These are phyloP conservation scores for Xylariomycetidae sp. DNA, from an alignment of 2,329 filamentous ascomycete genomes.

Conservation along the genomic window DNA sequence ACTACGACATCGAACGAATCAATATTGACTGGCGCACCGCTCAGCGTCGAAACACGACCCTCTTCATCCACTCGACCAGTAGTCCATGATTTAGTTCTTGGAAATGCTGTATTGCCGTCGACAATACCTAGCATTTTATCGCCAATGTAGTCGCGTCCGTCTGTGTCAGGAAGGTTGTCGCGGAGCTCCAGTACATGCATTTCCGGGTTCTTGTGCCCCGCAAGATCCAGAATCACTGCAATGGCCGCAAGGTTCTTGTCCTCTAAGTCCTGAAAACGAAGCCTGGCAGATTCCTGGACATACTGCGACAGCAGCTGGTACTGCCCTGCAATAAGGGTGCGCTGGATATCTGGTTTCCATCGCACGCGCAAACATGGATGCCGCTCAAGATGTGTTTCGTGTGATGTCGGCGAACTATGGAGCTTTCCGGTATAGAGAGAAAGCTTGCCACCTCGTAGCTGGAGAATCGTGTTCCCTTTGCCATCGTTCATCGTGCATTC, in stretches of 20 bases:
- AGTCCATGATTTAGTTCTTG: too few species aligned
- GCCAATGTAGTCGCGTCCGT: constrained; percentile 1
- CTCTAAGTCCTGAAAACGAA: too few species aligned
- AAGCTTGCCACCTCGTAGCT: constrained; percentile 1
- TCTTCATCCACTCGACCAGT: too few species aligned
- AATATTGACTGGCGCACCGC: too few species aligned
- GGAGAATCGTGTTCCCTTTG: not conserved
- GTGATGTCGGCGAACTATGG: not conserved
- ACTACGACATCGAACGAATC: too few species aligned
- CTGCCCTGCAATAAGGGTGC: too few species aligned
- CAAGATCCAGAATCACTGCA: constrained; percentile 7
- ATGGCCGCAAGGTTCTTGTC: constrained; percentile 1
- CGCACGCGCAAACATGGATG: constrained; percentile 8
- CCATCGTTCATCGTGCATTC: constrained; percentile 5
- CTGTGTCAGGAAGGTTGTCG: too few species aligned
- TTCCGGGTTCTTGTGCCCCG: constrained; percentile 11
- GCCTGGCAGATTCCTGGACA: too few species aligned
- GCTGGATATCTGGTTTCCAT: constrained; percentile 15
- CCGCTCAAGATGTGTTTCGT: constrained; percentile 1
- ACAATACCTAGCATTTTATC: constrained; percentile 5
- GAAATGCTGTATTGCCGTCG: constrained; percentile 4
- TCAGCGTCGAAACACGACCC: too few species aligned
- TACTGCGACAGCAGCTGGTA: too few species aligned
- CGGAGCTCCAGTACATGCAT: constrained; percentile 14
- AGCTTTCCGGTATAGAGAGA: constrained; percentile 5